Percentiles rank a stretch among this genome's conserved stretches.
Conservation (phyloP, 192 early-diverging fungal genomes). For the Piromyces sp. region DNA sequence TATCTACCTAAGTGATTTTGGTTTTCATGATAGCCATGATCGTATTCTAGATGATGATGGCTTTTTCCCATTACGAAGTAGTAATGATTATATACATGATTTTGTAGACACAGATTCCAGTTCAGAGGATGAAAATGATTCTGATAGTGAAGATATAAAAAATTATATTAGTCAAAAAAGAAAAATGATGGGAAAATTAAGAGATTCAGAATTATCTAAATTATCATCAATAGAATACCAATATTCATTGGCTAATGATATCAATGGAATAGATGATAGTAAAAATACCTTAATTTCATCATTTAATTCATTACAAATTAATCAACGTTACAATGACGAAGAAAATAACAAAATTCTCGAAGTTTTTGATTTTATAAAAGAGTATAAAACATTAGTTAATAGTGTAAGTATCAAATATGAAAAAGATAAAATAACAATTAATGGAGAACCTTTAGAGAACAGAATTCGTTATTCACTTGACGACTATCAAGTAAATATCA, state of each 20-base stretch:
- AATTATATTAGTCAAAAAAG: background rate
- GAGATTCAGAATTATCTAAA: background rate
- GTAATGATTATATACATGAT: background rate
- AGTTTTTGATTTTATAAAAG: background rate
- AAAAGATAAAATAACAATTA: background rate
- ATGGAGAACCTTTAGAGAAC: background rate
- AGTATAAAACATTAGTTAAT: background rate
- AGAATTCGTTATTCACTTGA: background rate
- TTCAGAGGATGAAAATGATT: background rate
- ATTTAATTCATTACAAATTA: background rate
- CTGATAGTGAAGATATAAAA: background rate
- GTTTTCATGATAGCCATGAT: background rate
- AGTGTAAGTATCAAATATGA: background rate
- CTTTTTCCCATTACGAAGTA: background rate
- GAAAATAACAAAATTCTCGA: background rate
- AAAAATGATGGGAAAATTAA: background rate
- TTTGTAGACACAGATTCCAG: background rate
- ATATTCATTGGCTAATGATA: background rate
- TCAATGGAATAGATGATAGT: background rate
- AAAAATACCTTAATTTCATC: background rate
- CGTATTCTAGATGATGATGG: background rate
- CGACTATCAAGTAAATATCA: background rate
- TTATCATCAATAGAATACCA: background rate
- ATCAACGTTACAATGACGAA: background rate
- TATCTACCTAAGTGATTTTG: background rate